Percentiles rank a stretch among this genome's conserved stretches.
Evolutionary conservation across 371 early-diverging fungal genomes (phyloP).

Genomic region (Gilbertella persicaria): DNA sequence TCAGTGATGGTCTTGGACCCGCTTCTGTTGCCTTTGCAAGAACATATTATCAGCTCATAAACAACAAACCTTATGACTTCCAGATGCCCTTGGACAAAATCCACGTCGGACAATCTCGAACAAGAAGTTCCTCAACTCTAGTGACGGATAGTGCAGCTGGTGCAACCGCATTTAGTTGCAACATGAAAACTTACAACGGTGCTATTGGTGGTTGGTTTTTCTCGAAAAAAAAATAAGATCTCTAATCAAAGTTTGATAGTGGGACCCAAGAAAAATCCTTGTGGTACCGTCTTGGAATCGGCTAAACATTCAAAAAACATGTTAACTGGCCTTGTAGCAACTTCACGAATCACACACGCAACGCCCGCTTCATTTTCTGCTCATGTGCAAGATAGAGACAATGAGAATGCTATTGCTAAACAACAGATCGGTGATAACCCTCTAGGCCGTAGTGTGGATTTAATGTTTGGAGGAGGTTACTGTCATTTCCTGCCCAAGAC

Average conservation of each 20-base stretch:
- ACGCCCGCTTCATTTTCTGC: conserved; percentile 81
- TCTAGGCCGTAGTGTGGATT: conserved; percentile 80
- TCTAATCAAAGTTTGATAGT: conserved; percentile 34
- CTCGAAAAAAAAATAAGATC: too few species aligned
- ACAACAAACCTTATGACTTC: conserved; percentile 42
- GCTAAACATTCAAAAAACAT: conserved; percentile 77
- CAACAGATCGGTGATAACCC: conserved; percentile 88
- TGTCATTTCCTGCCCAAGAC: conserved; percentile 82
- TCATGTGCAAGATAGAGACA: conserved; percentile 76
- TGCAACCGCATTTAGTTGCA: conserved; percentile 92
- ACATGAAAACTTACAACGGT: conserved; percentile 84
- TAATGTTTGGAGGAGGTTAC: conserved; percentile 91
- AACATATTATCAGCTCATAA: conserved; percentile 66
- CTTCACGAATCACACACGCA: conserved; percentile 92
- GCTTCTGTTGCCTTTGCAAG: conserved; percentile 91
- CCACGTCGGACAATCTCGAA: conserved; percentile 86
- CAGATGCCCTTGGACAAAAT: conserved; percentile 78
- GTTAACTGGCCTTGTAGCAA: conserved; percentile 91
- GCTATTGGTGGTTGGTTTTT: conserved; percentile 70
- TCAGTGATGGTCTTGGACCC: conserved; percentile 95
- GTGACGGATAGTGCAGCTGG: conserved; percentile 97
- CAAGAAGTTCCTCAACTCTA: conserved; percentile 75
- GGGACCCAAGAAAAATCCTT: conserved; percentile 64
- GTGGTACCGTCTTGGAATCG: conserved; percentile 93
- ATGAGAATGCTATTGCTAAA: conserved; percentile 84